Evolutionary conservation across 345 rosid genomes (phyloP).

Genomic region (Corymbia maculata): DNA sequence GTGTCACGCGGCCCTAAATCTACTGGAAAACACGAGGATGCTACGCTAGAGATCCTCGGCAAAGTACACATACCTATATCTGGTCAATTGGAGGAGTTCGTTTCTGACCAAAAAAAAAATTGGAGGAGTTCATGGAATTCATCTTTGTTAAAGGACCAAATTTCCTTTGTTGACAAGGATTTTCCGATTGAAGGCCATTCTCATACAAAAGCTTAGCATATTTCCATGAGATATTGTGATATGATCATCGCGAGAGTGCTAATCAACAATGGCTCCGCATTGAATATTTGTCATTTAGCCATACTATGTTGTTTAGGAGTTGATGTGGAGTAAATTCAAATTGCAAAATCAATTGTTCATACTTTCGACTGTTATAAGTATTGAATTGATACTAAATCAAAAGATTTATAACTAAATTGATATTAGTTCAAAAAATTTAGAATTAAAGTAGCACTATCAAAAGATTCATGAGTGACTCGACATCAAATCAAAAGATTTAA

Average conservation of each 20-base stretch:
- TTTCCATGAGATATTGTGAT: neutral
- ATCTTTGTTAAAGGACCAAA: neutral
- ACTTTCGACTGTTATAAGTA: neutral
- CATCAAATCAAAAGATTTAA: too few relatives aligned
- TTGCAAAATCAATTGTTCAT: neutral
- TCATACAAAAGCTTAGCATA: neutral
- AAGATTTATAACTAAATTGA: too few relatives aligned
- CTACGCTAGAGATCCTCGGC: neutral
- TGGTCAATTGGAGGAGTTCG: neutral
- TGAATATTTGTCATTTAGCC: neutral
- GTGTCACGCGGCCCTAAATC: neutral
- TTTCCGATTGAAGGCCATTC: too few relatives aligned
- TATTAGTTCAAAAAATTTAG: too few relatives aligned
- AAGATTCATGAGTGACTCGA: too few relatives aligned
- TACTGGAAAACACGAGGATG: neutral
- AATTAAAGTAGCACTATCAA: too few relatives aligned
- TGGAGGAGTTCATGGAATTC: neutral
- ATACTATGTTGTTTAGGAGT: neutral
- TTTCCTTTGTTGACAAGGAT: neutral
- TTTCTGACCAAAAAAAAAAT: too few relatives aligned
- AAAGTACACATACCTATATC: neutral
- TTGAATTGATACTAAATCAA: too few relatives aligned
- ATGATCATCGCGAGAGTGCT: neutral
- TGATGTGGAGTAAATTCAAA: too few relatives aligned
- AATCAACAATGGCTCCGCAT: fast-evolving